These are phyloP conservation scores for Hymenoscyphus scutula DNA, from an alignment of 2,329 filamentous ascomycete genomes.

Conservation along the genomic window DNA sequence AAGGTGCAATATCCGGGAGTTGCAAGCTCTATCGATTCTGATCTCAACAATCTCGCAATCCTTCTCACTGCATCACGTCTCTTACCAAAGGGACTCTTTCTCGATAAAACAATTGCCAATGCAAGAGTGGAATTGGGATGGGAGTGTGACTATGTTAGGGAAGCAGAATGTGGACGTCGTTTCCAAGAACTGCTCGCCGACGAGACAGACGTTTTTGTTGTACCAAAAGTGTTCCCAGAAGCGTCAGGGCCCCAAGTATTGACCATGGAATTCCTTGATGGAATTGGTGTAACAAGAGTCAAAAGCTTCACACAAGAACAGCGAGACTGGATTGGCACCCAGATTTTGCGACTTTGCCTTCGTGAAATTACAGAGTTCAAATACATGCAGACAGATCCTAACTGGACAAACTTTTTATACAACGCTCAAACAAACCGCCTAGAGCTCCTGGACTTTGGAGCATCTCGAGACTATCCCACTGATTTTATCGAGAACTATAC, in stretches of 20 bases:
- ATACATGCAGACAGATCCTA: conserved; percentile 99
- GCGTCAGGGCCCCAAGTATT: conserved; percentile 84
- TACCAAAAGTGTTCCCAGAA: conserved; percentile 74
- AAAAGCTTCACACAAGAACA: conserved; percentile 74
- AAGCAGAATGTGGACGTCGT: conserved; percentile 74
- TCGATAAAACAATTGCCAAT: conserved; percentile 97
- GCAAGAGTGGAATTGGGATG: conserved; percentile 87
- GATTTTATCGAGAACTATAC: conserved; percentile 80
- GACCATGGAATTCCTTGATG: conserved; percentile 90
- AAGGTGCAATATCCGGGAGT: conserved; percentile 98
- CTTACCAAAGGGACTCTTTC: conserved; percentile 85
- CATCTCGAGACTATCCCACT: conserved; percentile 79
- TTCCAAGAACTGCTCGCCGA: conserved; percentile 77
- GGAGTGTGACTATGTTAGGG: conserved; percentile 94
- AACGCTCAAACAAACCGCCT: conserved; percentile 70
- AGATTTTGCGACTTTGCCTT: conserved; percentile 86
- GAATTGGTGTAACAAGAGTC: conserved; percentile 80
- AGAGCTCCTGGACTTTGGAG: conserved; percentile 93
- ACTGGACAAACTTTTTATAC: conserved; percentile 99
- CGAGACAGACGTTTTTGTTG: conserved; percentile 70
- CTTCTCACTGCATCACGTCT: conserved; percentile 87
- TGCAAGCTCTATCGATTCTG: conserved; percentile 91
- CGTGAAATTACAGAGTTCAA: conserved; percentile 91
- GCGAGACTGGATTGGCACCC: conserved; percentile 92
- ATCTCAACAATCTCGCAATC: conserved; percentile 88